phyloP scores from a whole-genome alignment of 768 basidiomycete species.

The Agaricus sinodeliciosus region DNA sequence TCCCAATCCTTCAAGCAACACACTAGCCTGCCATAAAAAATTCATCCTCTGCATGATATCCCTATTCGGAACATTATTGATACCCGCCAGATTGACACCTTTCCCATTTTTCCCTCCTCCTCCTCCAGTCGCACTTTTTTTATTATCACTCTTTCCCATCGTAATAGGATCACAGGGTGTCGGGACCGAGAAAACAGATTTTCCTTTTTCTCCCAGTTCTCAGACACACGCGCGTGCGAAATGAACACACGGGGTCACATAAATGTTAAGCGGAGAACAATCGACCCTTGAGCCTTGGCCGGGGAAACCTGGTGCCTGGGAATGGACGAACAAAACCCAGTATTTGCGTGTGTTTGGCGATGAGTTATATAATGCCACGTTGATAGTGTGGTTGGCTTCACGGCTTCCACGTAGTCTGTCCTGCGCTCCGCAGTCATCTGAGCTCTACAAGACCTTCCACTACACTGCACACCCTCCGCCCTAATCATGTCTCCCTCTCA shows the following conservation, averaged over 20 bases:
- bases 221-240: too few relatives aligned
- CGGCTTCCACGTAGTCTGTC: constrained; percentile 31
- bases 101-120: background rate
- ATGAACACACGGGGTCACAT: too few relatives aligned
- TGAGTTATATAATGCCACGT: constrained; percentile 18
- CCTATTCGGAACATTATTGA: constrained; percentile 52
- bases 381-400: constrained; percentile 12
- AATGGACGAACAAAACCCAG: background rate
- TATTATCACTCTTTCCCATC: too few relatives aligned
- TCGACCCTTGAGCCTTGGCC: too few relatives aligned
- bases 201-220: too few relatives aligned
- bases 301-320: background rate
- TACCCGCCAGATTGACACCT: constrained; percentile 27
- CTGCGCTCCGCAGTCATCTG: constrained; percentile 28
- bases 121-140: too few relatives aligned
- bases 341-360: background rate
- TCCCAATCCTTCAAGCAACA: constrained; percentile 39
- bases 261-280: too few relatives aligned
- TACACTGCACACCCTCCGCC: constrained; percentile 20
- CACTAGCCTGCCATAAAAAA: constrained; percentile 79
- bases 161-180: too few relatives aligned
- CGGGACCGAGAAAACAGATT: too few relatives aligned
- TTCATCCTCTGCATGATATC: constrained; percentile 82
- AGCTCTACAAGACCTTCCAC: constrained; percentile 9
- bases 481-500: constrained; percentile 19